These are phyloP conservation scores for Eucalyptus erythrocorys DNA, from an alignment of 345 rosid species.

Conservation along the genomic window DNA sequence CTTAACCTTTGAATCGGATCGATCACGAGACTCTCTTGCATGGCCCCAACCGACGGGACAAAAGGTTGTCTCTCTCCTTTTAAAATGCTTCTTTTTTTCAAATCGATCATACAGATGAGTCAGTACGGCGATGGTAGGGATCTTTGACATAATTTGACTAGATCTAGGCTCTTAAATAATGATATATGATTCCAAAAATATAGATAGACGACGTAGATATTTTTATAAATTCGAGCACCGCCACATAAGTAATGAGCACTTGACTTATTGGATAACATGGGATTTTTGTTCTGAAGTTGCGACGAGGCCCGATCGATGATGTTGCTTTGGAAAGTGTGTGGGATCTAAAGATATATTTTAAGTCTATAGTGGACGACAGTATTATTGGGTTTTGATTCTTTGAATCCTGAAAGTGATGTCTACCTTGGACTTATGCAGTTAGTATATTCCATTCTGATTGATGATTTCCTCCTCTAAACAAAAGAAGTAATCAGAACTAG, in stretches of 20 bases:
- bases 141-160: not conserved
- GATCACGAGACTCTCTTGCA: not conserved
- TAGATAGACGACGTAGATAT: not conserved
- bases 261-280: not conserved
- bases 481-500: not conserved
- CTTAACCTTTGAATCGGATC: not conserved
- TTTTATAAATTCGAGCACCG: not conserved
- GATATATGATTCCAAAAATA: not conserved
- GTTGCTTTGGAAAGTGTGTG: not conserved
- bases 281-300: not conserved
- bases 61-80: not conserved
- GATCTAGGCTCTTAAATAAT: not conserved
- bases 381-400: not conserved
- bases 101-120: not conserved
- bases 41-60: not conserved
- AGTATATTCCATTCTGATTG: not conserved
- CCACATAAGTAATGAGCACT: not conserved
- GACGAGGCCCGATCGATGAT: not conserved
- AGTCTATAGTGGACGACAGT: not conserved
- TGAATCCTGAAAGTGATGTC: not conserved
- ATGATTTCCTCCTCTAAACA: not conserved
- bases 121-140: not conserved
- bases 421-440: not conserved
- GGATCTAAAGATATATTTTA: not conserved
- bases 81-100: not conserved